phyloP scores from a whole-genome alignment of 169 alveolate species.

The Theileria orientalis region DNA sequence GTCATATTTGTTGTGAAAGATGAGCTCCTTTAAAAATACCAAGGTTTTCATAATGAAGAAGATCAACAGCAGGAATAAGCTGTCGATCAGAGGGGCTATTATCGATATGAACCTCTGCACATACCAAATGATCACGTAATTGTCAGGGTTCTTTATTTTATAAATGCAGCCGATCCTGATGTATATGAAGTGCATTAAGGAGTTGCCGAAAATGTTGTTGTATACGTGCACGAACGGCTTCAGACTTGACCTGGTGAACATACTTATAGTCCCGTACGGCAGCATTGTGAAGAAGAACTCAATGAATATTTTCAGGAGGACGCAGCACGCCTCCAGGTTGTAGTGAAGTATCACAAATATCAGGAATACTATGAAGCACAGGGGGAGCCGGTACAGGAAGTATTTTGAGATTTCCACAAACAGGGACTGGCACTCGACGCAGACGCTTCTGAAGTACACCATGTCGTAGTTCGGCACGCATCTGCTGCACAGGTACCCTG shows the following conservation, averaged over 20 bases:
- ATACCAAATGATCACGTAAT: constrained; percentile 35
- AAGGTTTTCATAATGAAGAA: neutral
- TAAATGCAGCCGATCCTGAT: constrained; percentile 39
- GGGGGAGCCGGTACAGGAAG: neutral
- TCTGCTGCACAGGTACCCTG: constrained; percentile 72
- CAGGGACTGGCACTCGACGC: constrained; percentile 17
- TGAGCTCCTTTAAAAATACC: neutral
- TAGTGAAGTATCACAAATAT: constrained; percentile 13
- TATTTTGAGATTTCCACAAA: constrained; percentile 2
- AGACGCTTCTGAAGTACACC: constrained; percentile 42
- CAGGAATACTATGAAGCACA: constrained; percentile 26
- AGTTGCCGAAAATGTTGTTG: constrained; percentile 40
- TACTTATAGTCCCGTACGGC: constrained; percentile 56
- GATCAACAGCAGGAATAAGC: neutral
- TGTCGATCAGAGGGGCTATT: constrained; percentile 43
- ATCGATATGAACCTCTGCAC: constrained; percentile 30
- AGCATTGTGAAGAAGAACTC: constrained; percentile 53
- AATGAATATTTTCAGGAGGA: constrained; percentile 47
- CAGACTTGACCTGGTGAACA: constrained; percentile 35
- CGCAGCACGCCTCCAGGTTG: constrained; percentile 5
- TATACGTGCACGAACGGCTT: constrained; percentile 19
- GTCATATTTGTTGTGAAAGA: too few species aligned
- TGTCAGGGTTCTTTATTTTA: neutral
- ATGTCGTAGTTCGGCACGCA: constrained; percentile 50
- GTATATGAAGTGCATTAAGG: constrained; percentile 18